Evolutionary conservation across 192 early-diverging fungal species (phyloP).

Genomic region (Gonapodya sp.): DNA sequence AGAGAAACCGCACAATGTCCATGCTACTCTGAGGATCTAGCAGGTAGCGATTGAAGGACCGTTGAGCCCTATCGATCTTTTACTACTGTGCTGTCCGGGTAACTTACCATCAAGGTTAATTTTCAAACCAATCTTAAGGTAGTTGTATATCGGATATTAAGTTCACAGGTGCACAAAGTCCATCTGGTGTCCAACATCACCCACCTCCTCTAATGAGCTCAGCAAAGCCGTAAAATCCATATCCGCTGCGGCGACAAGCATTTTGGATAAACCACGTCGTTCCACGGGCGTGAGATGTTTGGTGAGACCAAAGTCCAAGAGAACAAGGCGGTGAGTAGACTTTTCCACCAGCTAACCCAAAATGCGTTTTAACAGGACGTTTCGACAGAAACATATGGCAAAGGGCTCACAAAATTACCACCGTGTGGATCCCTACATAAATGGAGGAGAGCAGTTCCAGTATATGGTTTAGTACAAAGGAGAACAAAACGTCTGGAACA

Average conservation of each 20-base stretch:
- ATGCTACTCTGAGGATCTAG: slow-evolving; percentile 16
- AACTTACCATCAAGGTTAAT: slow-evolving; percentile 12
- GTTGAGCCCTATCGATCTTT: too few species aligned
- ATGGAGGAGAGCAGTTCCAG: too few species aligned
- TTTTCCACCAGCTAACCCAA: slow-evolving; percentile 3
- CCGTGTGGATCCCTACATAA: slow-evolving; percentile 14
- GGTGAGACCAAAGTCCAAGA: slow-evolving; percentile 26
- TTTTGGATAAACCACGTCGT: slow-evolving; percentile 17
- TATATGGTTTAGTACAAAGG: too few species aligned
- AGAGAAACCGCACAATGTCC: slow-evolving; percentile 17
- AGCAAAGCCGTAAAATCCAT: slow-evolving; percentile 22
- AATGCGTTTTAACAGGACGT: too few species aligned
- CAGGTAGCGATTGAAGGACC: too few species aligned
- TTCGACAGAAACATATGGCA: too few species aligned
- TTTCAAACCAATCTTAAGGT: slow-evolving; percentile 16
- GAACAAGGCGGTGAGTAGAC: slow-evolving; percentile 4
- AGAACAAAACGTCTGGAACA: slow-evolving; percentile 18
- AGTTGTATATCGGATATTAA: too few species aligned
- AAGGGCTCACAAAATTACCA: background rate
- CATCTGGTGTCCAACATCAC: too few species aligned
- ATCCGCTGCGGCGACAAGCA: slow-evolving; percentile 16
- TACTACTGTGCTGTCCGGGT: too few species aligned
- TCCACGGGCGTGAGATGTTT: slow-evolving; percentile 20
- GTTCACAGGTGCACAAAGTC: too few species aligned
- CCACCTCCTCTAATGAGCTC: slow-evolving; percentile 17